Conservation (phyloP, 2,329 filamentous ascomycete genomes). For the Karstenula rhodostoma region DNA sequence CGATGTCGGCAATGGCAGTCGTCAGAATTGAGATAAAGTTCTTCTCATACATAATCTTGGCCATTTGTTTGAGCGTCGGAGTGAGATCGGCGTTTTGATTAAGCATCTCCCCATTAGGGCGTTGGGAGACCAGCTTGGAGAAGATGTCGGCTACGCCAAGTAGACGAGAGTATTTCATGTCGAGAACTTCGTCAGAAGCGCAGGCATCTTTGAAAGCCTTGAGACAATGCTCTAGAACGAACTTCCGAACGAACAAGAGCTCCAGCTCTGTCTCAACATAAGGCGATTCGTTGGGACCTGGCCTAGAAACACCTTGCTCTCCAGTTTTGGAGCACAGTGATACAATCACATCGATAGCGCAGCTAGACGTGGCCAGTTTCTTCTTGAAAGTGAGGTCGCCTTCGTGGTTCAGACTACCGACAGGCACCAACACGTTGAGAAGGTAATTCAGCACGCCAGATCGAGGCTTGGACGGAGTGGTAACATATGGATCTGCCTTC, state of each 20-base stretch:
- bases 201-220: slow-evolving; percentile 92
- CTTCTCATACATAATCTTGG: slow-evolving; percentile 98
- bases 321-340: slow-evolving; percentile 87
- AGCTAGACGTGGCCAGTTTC: slow-evolving; percentile 81
- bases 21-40: slow-evolving; percentile 90
- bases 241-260: slow-evolving; percentile 90
- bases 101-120: slow-evolving; percentile 44
- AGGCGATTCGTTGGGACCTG: slow-evolving; percentile 35
- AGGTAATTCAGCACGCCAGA: slow-evolving; percentile 94
- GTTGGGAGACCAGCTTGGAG: slow-evolving; percentile 83
- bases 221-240: slow-evolving; percentile 91
- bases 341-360: slow-evolving; percentile 86
- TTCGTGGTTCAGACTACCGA: slow-evolving; percentile 71
- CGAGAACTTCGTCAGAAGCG: slow-evolving; percentile 78
- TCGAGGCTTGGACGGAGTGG: slow-evolving; percentile 91
- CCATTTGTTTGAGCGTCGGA: slow-evolving; percentile 79
- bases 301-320: slow-evolving; percentile 71
- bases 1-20: slow-evolving; percentile 90
- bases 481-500: slow-evolving; percentile 81
- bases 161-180: slow-evolving; percentile 86
- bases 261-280: slow-evolving; percentile 79
- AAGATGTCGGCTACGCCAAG: slow-evolving; percentile 90
- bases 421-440: slow-evolving; percentile 77
- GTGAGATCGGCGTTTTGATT: slow-evolving; percentile 48
- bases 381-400: slow-evolving; percentile 85